These are phyloP conservation scores for Termitomyces titanicus DNA, from an alignment of 768 basidiomycete species.

Conservation along the genomic window DNA sequence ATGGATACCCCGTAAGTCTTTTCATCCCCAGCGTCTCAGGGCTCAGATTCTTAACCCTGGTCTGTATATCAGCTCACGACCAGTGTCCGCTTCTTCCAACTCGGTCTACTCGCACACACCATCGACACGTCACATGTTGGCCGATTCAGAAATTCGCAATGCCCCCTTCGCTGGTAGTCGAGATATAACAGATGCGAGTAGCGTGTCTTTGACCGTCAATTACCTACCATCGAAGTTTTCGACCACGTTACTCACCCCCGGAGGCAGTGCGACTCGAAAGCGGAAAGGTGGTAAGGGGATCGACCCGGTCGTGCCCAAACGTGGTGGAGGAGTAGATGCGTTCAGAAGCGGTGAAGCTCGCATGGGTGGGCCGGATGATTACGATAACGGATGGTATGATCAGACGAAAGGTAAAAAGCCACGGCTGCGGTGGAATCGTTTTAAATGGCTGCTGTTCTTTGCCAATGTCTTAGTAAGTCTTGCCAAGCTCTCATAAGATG, in stretches of 20 bases:
- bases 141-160: conserved; percentile 26
- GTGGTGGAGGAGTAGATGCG: conserved; percentile 59
- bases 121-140: conserved; percentile 47
- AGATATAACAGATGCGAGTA: conserved; percentile 12
- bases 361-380: conserved; percentile 40
- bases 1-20: conserved; percentile 17
- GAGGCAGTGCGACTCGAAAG: conserved; percentile 21
- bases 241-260: conserved; percentile 31
- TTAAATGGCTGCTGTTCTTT: conserved; percentile 78
- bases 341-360: conserved; percentile 38
- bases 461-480: conserved; percentile 49
- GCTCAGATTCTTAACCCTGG: conserved; percentile 9
- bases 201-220: conserved; percentile 38
- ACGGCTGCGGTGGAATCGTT: conserved; percentile 70
- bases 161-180: conserved; percentile 32
- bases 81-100: conserved; percentile 34
- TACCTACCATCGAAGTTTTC: conserved; percentile 70
- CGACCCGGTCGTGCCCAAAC: conserved; percentile 45
- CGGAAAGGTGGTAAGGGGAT: conserved; percentile 19
- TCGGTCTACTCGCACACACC: conserved; percentile 43
- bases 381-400: conserved; percentile 31
- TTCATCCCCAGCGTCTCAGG: conserved; percentile 7
- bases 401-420: conserved; percentile 31
- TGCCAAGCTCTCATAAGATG: not conserved
- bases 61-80: conserved; percentile 22